Evolutionary conservation across 1,284 basidiomycete genomes (phyloP).

Genomic region (Ustilago shanxiensis): DNA sequence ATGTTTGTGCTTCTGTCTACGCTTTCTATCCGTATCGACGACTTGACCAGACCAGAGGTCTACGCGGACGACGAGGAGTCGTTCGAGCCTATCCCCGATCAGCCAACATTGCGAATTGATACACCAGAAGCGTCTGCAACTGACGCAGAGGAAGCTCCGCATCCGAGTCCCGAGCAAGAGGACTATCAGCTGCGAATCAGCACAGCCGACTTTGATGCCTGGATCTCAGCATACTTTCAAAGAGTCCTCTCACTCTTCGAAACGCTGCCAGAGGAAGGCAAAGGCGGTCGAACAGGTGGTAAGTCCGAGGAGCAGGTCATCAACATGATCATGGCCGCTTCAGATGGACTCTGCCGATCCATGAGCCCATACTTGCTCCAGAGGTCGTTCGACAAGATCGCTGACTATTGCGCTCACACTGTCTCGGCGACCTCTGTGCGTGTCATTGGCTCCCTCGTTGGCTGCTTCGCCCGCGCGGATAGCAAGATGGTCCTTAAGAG

Average conservation of each 20-base stretch:
- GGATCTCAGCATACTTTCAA: constrained; percentile 88
- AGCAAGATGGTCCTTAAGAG: constrained; percentile 82
- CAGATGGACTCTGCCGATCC: constrained; percentile 87
- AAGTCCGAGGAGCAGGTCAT: constrained; percentile 87
- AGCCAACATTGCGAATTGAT: constrained; percentile 51
- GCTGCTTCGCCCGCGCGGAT: constrained; percentile 84
- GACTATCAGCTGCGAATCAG: constrained; percentile 74
- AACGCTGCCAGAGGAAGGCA: constrained; percentile 92
- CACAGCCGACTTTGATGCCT: constrained; percentile 84
- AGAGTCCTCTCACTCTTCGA: constrained; percentile 89
- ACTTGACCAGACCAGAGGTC: constrained; percentile 74
- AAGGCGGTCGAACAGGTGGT: constrained; percentile 79
- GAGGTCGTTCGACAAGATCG: constrained; percentile 85
- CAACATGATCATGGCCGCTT: constrained; percentile 83
- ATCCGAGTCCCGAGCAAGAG: constrained; percentile 70
- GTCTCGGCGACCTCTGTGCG: constrained; percentile 82
- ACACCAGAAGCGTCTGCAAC: constrained; percentile 1
- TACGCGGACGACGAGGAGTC: constrained; percentile 50
- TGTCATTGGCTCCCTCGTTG: constrained; percentile 89
- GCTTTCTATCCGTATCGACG: constrained; percentile 85
- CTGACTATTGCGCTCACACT: constrained; percentile 83
- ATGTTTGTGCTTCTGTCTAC: constrained; percentile 83
- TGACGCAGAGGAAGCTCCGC: constrained; percentile 14
- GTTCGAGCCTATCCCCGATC: constrained; percentile 25
- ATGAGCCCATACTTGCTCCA: constrained; percentile 89